These are phyloP conservation scores for Pichiaceae sp. DNA, from an alignment of 1,139 yeast species.

Conservation along the genomic window DNA sequence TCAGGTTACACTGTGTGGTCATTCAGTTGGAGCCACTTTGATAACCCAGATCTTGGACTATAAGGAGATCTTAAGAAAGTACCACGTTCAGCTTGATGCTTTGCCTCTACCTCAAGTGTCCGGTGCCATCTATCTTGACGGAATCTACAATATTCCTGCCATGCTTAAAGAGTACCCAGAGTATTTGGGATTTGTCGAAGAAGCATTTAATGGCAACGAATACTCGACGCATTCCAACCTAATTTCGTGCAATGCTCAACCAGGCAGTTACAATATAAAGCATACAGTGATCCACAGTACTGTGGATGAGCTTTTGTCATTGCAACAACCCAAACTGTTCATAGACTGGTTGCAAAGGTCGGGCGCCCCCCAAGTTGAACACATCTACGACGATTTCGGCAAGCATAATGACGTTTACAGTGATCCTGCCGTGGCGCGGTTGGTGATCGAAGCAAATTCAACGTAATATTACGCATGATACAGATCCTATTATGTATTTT, in stretches of 20 bases:
- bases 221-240: not conserved
- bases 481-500: no score
- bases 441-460: slow-evolving; percentile 8
- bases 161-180: slow-evolving; percentile 36
- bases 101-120: slow-evolving; percentile 12
- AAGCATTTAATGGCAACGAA: slow-evolving; percentile 31
- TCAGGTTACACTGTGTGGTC: slow-evolving; percentile 47
- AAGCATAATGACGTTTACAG: slow-evolving; percentile 25
- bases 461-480: no score
- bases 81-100: not conserved
- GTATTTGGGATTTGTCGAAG: slow-evolving; percentile 33
- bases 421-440: slow-evolving; percentile 10
- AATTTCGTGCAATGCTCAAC: slow-evolving; percentile 10
- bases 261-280: slow-evolving; percentile 4
- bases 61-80: slow-evolving; percentile 1
- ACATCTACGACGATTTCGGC: slow-evolving; percentile 18
- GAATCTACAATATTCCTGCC: slow-evolving; percentile 37
- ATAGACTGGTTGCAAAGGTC: slow-evolving; percentile 10
- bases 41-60: slow-evolving; percentile 44
- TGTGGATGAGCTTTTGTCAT: slow-evolving; percentile 27
- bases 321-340: slow-evolving; percentile 24
- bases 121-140: slow-evolving; percentile 35
- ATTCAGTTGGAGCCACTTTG: slow-evolving; percentile 77
- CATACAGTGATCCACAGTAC: slow-evolving; percentile 26
- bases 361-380: slow-evolving; percentile 1